Evolutionary conservation across 2,329 filamentous ascomycete genomes (phyloP), one percentile per base, ranked within the genome.

Genomic region (Colletotrichum sp.): DNA sequence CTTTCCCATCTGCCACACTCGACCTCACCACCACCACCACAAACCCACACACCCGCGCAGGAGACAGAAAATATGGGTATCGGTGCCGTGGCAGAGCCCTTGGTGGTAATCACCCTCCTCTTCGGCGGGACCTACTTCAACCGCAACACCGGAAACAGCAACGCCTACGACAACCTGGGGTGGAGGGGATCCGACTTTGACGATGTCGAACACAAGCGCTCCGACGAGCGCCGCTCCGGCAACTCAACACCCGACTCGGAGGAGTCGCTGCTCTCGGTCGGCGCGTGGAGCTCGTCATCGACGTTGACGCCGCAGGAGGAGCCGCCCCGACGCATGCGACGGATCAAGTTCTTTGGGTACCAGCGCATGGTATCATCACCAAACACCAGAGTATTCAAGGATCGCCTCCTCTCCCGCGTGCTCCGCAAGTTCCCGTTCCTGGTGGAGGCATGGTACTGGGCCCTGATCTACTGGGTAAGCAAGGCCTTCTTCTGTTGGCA

Each of bases 401-500:
- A 90, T 76, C 89, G 90, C 62, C 83, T 93, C 15, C 85, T 94
- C 66, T 94, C 92, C 81, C 88, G 93, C 6, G 78, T 95, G 43
- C 87, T 95, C 16, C 88, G 88, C 73, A 93, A 91, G 80, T 91
- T 94, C 78, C 94, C 94, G 1, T 95, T 95, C 81, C 83, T 95
- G 32, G 92, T 92, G 2, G 94, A 95, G 83, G 93, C 91, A 55
- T 95, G 93, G 93, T 95, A 95, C 79, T 95, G 93, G 93, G 91
- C 92, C 4, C 85, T 94, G 77, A 92, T 95, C 66, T 95, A 95
- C 85, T 95, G 93, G 93, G 93, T 94, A 88, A 79, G 89, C 81
- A 34, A n/a, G n/a, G 18, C n/a, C 3, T n/a, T 36, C 27, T 12
- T n/a, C 18, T 3, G 18, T n/a, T 27, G 6, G 27, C 61, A 16